phyloP scores from a whole-genome alignment of 495 filamentous ascomycete species.

The Hypoxylon perforatum region DNA sequence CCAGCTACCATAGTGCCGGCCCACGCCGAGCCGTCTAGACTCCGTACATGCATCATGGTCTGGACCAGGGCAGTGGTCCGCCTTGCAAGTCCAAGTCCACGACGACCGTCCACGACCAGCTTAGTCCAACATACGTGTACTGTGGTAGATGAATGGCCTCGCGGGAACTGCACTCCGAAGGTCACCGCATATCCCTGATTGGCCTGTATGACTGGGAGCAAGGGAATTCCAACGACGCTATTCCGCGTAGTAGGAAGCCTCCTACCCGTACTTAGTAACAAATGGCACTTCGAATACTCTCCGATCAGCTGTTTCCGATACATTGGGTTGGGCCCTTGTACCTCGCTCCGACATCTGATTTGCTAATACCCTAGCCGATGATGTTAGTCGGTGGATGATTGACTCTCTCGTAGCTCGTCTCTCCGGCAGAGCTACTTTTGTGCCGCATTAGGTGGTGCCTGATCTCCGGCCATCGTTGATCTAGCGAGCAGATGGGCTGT shows the following conservation, averaged over 20 bases:
- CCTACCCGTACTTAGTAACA: background rate
- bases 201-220: too few relatives aligned
- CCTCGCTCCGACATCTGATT: background rate
- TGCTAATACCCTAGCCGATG: background rate
- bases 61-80: background rate
- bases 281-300: background rate
- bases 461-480: background rate
- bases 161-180: too few relatives aligned
- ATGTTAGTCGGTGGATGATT: background rate
- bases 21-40: constrained; percentile 2
- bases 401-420: background rate
- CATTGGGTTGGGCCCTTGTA: background rate
- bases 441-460: background rate
- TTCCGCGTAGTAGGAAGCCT: background rate
- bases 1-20: background rate
- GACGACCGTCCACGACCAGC: background rate
- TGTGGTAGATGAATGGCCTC: background rate
- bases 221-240: too few relatives aligned
- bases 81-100: background rate
- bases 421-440: background rate
- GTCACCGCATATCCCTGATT: too few relatives aligned
- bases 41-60: background rate
- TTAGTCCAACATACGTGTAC: background rate
- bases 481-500: background rate
- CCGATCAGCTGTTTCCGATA: background rate